Evolutionary conservation across 768 basidiomycete species (phyloP), one percentile per base, ranked within the genome.

Genomic region (Tulasnella sp.): DNA sequence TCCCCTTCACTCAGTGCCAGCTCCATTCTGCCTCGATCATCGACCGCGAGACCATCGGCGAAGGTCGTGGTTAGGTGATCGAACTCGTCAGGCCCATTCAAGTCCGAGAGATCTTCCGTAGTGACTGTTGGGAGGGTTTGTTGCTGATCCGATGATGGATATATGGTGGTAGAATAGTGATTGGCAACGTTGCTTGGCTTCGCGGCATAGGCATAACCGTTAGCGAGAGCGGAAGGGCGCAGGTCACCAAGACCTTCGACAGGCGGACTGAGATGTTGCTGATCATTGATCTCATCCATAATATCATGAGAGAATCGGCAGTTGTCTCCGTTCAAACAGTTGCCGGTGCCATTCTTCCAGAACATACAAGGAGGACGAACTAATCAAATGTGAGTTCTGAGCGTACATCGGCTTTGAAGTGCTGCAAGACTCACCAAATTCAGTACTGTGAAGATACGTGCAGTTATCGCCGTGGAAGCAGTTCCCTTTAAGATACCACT

Each of bases 271-370:
- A 24, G 19, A 22, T 48, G 33, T 12, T 39, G 12, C 22, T 29
- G 25, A 33, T 20, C 29, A 29, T 53, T 44, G n/a, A 35, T 37
- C 3, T 27, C 28, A 12, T 29, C 25, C n/a, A 5, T 16, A 13
- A 53, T 22, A 22, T 44, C 42, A 32, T 53, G 51, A 13, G 48
- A 50, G 48, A 50, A 53, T 19, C 42, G 51, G 41, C 51, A 53
- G 22, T 53, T 32, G 22, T 53, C 51, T 3, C 43, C 43, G 15
- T 31, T 35, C 6, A 44, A 33, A n/a, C 51, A 53, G 13, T 44
- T 27, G 22, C 51, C 51, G 9, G 27, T 32, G 9, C 51, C 51
- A 16, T 45, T 53, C 12, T 33, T 20, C 31, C 34, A 53, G 43
- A 53, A 53, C 24, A 35, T 31, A 32, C 51, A 53, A 6, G 51